A percentile compares a stretch with the other conserved stretches of the same genome.
phyloP scores from a whole-genome alignment of 163 green algal species.

The Scenedesmus sp. region DNA sequence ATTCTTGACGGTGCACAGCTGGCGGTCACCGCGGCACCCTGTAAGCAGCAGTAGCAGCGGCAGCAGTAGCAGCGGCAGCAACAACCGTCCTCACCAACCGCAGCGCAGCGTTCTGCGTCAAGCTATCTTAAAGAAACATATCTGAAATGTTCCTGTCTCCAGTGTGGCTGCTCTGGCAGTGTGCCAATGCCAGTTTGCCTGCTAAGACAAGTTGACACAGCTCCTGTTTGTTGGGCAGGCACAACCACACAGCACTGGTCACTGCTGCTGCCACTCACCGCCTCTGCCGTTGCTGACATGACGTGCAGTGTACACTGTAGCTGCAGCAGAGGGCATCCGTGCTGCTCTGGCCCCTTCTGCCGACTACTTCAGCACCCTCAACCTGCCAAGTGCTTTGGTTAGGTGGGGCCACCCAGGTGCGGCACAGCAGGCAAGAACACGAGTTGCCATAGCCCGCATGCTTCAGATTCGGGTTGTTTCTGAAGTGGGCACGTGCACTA shows the following conservation, averaged over 20 bases:
- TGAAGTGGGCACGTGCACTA: not conserved
- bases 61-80: not conserved
- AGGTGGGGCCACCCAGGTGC: slow-evolving; percentile 70
- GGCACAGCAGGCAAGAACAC: not conserved
- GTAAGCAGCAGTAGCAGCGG: slow-evolving; percentile 1
- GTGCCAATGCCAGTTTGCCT: not conserved
- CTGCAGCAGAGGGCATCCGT: slow-evolving; percentile 49
- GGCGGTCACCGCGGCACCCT: not conserved
- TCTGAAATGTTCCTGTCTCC: too few relatives aligned
- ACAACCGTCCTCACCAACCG: too few relatives aligned
- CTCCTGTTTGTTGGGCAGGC: not conserved
- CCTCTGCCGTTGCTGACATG: not conserved
- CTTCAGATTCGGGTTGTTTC: not conserved
- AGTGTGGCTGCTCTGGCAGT: not conserved
- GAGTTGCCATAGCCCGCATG: not conserved
- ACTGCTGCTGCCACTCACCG: not conserved
- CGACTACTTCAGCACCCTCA: slow-evolving; percentile 47
- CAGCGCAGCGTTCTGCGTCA: not conserved
- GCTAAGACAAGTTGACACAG: not conserved
- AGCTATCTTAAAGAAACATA: not conserved
- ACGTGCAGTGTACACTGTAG: slow-evolving; percentile 27
- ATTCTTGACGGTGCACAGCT: not conserved
- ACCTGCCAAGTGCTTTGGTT: slow-evolving; percentile 43
- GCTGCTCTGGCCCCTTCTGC: slow-evolving; percentile 41
- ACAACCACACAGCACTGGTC: not conserved